Evolutionary conservation across 2,329 filamentous ascomycete species (phyloP), one percentile per base, ranked within the genome.

Genomic region (Didymella exigua): DNA sequence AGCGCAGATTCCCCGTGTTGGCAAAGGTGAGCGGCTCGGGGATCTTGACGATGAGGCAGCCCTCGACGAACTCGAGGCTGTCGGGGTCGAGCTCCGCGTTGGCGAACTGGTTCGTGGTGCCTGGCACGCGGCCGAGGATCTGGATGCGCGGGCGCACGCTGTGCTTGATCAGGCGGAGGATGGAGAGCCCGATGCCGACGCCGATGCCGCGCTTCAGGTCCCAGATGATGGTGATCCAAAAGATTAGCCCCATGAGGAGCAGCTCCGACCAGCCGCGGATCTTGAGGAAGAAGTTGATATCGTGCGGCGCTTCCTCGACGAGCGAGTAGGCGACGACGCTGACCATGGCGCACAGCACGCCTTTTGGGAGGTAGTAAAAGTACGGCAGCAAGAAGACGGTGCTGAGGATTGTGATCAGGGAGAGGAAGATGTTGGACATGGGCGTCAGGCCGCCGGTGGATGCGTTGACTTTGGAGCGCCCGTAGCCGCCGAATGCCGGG

Each of bases 311-410:
- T 80, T 99, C 95, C 78, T 99, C 95, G 57, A 98, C 90, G 6
- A 99, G 83, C 18, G 92, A 95, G 79, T 89, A 96, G 18, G 95
- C 95, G 23, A 99, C 93, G 2, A 97, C 93, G 13, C 90, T 93
- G 57, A 99, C 96, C 86, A 98, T 95, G 16, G 93, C 85, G 16
- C 88, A 96, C 18, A 99, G 83, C 1, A 98, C 92, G 4, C 91
- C 91, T 89, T 96, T 97, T 88, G 95, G 95, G 41, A 99, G 84
- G 72, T 92, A 98, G 78, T 96, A 96, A 66, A 99, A 93, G 73
- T 92, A 96, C 0, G 93, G 93, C 24, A 98, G 78, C 40, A 98
- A 79, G 69, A 91, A 95, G 34, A 91, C 71, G 41, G 96, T 88
- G 68, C 88, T 91, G 42, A 96, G 76, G 19, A 97, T 78, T 0